Evolutionary conservation across 805 yeast genomes (phyloP).

Genomic region (Candida michaelii): DNA sequence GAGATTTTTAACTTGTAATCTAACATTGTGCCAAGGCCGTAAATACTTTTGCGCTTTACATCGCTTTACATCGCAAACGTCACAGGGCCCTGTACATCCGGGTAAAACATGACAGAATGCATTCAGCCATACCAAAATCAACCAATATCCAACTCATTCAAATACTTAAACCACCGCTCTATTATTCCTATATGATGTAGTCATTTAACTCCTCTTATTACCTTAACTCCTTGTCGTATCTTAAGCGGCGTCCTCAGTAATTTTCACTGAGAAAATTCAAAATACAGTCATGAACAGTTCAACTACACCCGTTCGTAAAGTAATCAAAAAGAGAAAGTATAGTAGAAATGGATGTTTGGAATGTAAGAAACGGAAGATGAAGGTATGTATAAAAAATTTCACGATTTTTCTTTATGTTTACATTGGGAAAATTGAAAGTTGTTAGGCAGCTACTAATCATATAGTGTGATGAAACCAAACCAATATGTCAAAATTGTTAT

Average conservation of each 20-base stretch:
- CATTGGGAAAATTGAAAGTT: no score
- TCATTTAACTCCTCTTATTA: no score
- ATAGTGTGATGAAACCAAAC: constrained; percentile 19
- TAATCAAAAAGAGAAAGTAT: constrained; percentile 16
- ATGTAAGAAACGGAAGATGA: constrained; percentile 17
- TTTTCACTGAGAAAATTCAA: constrained; percentile 5
- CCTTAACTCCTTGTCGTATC: no score
- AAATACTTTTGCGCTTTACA: neutral
- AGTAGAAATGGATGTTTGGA: constrained; percentile 17
- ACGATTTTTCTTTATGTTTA: no score
- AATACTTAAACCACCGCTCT: neutral
- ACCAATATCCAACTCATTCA: neutral
- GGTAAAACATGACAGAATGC: neutral
- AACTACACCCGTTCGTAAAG: constrained; percentile 2
- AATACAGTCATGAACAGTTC: constrained; percentile 1
- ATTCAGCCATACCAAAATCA: no score
- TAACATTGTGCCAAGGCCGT: constrained; percentile 1
- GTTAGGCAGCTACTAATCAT: no score
- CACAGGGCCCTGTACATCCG: neutral
- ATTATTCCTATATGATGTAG: no score
- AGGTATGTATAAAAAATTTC: constrained; percentile 14
- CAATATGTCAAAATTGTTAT: constrained; percentile 15
- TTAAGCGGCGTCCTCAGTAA: constrained; percentile 3
- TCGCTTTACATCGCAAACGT: no score
- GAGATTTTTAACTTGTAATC: constrained; percentile 32